Base-by-base conservation (phyloP, 495 filamentous ascomycete genomes). In the Aspergillus baeticus region DNA sequence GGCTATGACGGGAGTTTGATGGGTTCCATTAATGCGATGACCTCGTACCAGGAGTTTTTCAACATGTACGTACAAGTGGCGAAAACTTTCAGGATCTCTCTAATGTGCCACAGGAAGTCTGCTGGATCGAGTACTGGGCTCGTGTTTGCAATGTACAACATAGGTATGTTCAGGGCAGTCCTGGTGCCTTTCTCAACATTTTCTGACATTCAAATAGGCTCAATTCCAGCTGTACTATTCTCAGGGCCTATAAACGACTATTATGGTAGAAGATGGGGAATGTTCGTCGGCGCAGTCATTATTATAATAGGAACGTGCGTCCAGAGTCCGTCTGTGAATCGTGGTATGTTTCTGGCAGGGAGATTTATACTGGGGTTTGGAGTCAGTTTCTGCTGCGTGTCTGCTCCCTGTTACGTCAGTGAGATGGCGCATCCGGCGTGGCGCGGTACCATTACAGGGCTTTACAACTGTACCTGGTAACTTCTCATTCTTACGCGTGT, bases 281-380 rank as follows among this genome's bases (percentile, higher is more conserved):
- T 90, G 73, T 82, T 82, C 55, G 69, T 79, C 20, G 85, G 85
- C 14, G 78, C 79, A 15, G 44, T 78, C 3, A 71, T 85, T 47
- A 81, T 87, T 65, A 76, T 86, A 29, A 41, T 84, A 20, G 84
- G 84, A 1, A 81, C 82, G 4, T 74, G 71, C 58, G 68, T 84
- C 29, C 77, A 83, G 57, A 78, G 76, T 4, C 66, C 73, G 1
- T 72, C 78, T 1, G 63, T 58, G 15, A 75, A 72, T 55, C 64
- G 77, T 20, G 63, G 59, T 13, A 75, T 79, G 65, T 89, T 90
- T 62, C 82, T 88, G 58, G 86, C 74, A n/a, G 88, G 87, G 17
- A 82, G 88, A 6, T 90, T 91, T 66, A 65, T 90, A 13, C 79
- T 92, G 10, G 87, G 87, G 1, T 88, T 90, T 59, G 87, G 88